These are phyloP conservation scores for Phytophthora litchii DNA, from an alignment of 352 stramenopile genomes.

Conservation along the genomic window DNA sequence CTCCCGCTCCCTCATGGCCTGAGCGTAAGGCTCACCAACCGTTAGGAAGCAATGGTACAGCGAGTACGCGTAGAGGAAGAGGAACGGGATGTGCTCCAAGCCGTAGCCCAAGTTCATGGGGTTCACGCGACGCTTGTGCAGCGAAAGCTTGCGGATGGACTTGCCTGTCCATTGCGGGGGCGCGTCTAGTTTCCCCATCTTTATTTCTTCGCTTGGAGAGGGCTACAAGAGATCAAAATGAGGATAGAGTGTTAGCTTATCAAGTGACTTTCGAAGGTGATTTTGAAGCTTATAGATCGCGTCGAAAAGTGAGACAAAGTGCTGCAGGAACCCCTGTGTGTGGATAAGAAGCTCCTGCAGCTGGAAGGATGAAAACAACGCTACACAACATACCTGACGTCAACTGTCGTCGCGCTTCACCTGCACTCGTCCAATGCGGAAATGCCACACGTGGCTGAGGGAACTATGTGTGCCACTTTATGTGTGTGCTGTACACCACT, in stretches of 20 bases:
- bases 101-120: conserved; percentile 66
- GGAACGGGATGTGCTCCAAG: conserved; percentile 72
- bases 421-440: conserved; percentile 17
- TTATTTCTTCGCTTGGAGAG: conserved; percentile 13
- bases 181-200: conserved; percentile 44
- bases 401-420: conserved; percentile 3
- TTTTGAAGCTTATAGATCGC: conserved; percentile 4
- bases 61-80: conserved; percentile 72
- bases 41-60: conserved; percentile 75
- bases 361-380: background rate
- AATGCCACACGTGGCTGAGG: conserved; percentile 27
- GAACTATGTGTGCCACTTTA: background rate
- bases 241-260: conserved; percentile 3
- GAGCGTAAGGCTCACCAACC: conserved; percentile 68
- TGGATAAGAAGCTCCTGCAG: background rate
- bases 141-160: conserved; percentile 69
- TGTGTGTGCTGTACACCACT: too few species aligned
- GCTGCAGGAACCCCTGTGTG: background rate
- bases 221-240: conserved; percentile 6
- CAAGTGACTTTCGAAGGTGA: conserved; percentile 2
- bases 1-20: conserved; percentile 77
- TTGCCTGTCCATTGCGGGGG: conserved; percentile 70
- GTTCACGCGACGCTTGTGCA: conserved; percentile 65
- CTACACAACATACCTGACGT: conserved; percentile 17
- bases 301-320: background rate